Evolutionary conservation across 495 filamentous ascomycete species (phyloP).

Genomic region (Bombardia bombarda): DNA sequence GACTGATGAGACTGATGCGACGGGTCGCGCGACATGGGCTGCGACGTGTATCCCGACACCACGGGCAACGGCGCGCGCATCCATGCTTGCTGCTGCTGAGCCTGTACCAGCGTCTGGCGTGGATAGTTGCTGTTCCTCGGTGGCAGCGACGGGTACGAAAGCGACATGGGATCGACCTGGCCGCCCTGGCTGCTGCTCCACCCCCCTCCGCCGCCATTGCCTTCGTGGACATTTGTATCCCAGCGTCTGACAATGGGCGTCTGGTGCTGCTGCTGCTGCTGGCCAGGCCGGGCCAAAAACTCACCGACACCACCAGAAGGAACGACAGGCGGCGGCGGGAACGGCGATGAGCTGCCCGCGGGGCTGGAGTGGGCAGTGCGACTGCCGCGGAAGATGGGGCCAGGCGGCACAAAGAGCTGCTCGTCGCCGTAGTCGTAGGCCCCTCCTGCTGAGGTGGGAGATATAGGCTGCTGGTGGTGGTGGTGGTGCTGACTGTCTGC

Average conservation of each 20-base stretch:
- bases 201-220: slow-evolving; percentile 3
- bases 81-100: not conserved
- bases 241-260: slow-evolving; percentile 16
- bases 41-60: slow-evolving; percentile 43
- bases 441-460: too few relatives aligned
- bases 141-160: slow-evolving; percentile 20
- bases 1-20: slow-evolving; percentile 12
- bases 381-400: slow-evolving; percentile 19
- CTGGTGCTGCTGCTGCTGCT: too few relatives aligned
- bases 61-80: slow-evolving; percentile 6
- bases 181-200: not conserved
- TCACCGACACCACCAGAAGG: slow-evolving; percentile 11
- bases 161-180: slow-evolving; percentile 12
- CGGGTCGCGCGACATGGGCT: slow-evolving; percentile 46
- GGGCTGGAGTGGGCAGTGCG: slow-evolving; percentile 24
- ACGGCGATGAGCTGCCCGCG: slow-evolving; percentile 12
- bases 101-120: too few relatives aligned
- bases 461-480: too few relatives aligned
- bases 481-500: too few relatives aligned
- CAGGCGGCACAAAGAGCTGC: slow-evolving; percentile 1
- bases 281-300: slow-evolving; percentile 11
- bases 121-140: slow-evolving; percentile 14
- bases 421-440: too few relatives aligned
- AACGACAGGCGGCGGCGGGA: slow-evolving; percentile 21
- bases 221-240: slow-evolving; percentile 15